These are phyloP conservation scores for Mycena floridula DNA, from an alignment of 768 basidiomycete genomes.

Conservation along the genomic window DNA sequence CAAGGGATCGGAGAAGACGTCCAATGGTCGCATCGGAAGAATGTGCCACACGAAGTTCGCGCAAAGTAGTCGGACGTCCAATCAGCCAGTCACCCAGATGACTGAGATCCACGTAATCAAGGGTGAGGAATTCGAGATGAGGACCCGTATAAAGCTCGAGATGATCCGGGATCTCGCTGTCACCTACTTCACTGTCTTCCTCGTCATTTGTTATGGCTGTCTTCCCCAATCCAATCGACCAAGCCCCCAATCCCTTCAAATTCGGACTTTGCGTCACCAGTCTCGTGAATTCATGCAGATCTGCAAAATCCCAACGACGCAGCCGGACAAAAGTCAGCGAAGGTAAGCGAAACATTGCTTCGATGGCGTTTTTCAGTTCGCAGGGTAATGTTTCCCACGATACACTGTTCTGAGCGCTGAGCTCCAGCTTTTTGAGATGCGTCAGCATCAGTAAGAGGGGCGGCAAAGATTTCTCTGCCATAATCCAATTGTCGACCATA, in stretches of 20 bases:
- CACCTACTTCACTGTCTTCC: slow-evolving; percentile 15
- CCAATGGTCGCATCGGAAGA: slow-evolving; percentile 30
- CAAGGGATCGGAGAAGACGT: slow-evolving; percentile 27
- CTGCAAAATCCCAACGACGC: slow-evolving; percentile 33
- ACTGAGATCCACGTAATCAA: slow-evolving; percentile 33
- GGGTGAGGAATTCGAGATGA: slow-evolving; percentile 30
- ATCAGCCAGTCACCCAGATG: slow-evolving; percentile 34
- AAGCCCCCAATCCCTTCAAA: slow-evolving; percentile 29
- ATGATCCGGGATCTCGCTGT: slow-evolving; percentile 4
- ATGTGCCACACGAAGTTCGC: slow-evolving; percentile 36
- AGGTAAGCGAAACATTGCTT: slow-evolving; percentile 25
- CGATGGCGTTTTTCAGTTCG: slow-evolving; percentile 27
- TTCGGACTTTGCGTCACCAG: slow-evolving; percentile 27
- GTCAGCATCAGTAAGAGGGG: slow-evolving; percentile 29
- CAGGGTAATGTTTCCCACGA: slow-evolving; percentile 31
- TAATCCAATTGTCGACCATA: too few relatives aligned
- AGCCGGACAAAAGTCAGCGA: slow-evolving; percentile 33
- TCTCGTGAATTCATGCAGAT: slow-evolving; percentile 24
- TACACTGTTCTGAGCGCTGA: slow-evolving; percentile 27
- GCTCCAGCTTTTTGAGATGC: slow-evolving; percentile 30
- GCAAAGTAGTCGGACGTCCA: too few relatives aligned
- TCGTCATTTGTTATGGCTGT: slow-evolving; percentile 15
- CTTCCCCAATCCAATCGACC: slow-evolving; percentile 13
- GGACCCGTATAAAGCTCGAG: background rate
- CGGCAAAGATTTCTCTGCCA: slow-evolving; percentile 29